Base-by-base conservation (phyloP, 179 eudicot species). In the Beta lomatogona region DNA sequence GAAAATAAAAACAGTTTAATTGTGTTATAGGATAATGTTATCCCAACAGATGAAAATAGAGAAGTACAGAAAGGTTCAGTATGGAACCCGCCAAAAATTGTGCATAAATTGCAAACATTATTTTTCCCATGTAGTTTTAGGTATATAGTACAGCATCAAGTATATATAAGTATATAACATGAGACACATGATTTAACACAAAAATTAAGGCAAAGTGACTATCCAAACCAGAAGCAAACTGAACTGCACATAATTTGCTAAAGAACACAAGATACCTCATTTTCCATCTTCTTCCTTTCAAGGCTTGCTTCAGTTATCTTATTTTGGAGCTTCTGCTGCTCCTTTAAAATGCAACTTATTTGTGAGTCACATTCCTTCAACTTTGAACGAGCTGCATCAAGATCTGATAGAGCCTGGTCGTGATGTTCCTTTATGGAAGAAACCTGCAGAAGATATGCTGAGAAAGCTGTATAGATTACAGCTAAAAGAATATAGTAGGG, bases 201-300 rank as follows among this genome's bases (percentile, higher is more conserved):
- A 54, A 53, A 79, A 18, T 31, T 61, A n/a, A 55, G 25, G 22
- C n/a, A 59, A 58, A 31, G n/a, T 36, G 65, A 57, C 60, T 15
- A 59, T 54, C n/a, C 48, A 75, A 41, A 58, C 50, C 53, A 4
- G 4, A 81, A 54, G 44, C 53, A 48, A 44, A 44, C 22, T 57
- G 18, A 55, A 63, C 12, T 60, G 21, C n/a, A 8, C 73, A 70
- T 6, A 4, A 18, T 36, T 55, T 46, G 59, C 48, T 14, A 46
- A 54, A 13, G 41, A 71, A 66, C 31, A 46, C 77, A 46, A 54
- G 55, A n/a, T 78, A 97, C 99, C 93, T 97, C 99, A 86, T 97
- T 97, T 82, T 97, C 99, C 93, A 97, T 65, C 86, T 87, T 94
- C 84, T 93, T 95, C 86, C 87, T 92, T 83, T 97, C 98, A 67